Conservation (phyloP, 1,139 yeast genomes). For the Kodamaea anthophila region DNA sequence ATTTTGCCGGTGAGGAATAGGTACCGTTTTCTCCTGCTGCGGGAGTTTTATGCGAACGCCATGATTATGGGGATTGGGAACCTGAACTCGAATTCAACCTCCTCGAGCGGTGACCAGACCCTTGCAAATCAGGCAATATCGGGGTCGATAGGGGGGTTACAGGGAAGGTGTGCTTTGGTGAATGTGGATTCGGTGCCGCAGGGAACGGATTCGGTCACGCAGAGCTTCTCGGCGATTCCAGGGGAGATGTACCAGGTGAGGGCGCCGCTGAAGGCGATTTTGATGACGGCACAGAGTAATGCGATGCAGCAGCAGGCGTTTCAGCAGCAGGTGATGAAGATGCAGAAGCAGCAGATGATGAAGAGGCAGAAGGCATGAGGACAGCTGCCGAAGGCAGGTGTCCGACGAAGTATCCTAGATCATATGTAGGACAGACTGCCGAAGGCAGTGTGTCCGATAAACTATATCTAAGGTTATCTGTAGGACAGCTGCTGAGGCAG, state of each 20-base stretch:
- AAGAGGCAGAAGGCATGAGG: conserved; percentile 31
- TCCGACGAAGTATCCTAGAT: no score
- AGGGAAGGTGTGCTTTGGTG: conserved; percentile 70
- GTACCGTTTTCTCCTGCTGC: conserved; percentile 68
- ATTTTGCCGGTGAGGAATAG: conserved; percentile 66
- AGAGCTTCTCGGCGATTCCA: conserved; percentile 44
- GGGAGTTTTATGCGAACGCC: conserved; percentile 73
- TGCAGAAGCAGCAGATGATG: conserved; percentile 31
- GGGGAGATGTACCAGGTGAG: conserved; percentile 55
- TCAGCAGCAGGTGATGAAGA: conserved; percentile 44
- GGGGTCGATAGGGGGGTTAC: conserved; percentile 63
- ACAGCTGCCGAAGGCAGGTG: no score
- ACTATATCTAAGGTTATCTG: no score
- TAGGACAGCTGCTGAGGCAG: no score
- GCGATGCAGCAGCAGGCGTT: conserved; percentile 42
- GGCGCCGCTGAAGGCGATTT: conserved; percentile 52
- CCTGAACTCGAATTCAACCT: conserved; percentile 13
- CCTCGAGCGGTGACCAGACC: conserved; percentile 29
- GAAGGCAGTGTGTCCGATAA: no score
- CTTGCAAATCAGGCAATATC: conserved; percentile 47
- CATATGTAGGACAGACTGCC: no score
- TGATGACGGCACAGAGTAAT: conserved; percentile 40
- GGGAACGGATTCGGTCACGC: conserved; percentile 33
- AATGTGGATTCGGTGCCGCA: conserved; percentile 45
- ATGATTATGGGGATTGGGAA: conserved; percentile 34